These are phyloP conservation scores for Mycena metata DNA, from an alignment of 768 basidiomycete genomes.

Conservation along the genomic window DNA sequence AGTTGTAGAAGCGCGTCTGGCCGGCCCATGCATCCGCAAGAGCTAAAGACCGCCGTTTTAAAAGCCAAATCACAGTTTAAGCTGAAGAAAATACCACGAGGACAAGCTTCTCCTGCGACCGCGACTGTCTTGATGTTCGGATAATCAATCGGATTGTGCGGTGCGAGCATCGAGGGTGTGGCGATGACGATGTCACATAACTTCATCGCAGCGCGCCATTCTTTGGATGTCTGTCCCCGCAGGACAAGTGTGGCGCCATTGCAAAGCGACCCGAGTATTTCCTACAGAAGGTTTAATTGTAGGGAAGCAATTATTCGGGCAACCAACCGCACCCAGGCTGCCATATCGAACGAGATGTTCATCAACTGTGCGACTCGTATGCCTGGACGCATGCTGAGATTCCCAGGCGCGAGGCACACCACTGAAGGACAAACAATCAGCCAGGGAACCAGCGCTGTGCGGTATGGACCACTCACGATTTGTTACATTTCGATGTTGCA, in stretches of 20 bases:
- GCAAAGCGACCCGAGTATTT: slow-evolving; percentile 63
- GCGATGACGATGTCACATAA: slow-evolving; percentile 67
- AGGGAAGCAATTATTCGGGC: background rate
- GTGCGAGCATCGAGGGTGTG: slow-evolving; percentile 64
- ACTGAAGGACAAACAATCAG: slow-evolving; percentile 47
- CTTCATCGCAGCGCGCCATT: slow-evolving; percentile 65
- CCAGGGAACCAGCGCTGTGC: background rate
- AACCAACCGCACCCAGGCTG: slow-evolving; percentile 63
- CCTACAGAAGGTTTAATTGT: slow-evolving; percentile 57
- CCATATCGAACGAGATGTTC: slow-evolving; percentile 78
- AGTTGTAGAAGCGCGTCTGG: slow-evolving; percentile 61
- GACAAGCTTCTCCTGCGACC: slow-evolving; percentile 70
- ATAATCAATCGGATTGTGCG: slow-evolving; percentile 65
- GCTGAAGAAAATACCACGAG: slow-evolving; percentile 53
- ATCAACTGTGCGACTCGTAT: slow-evolving; percentile 69
- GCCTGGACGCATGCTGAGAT: slow-evolving; percentile 69
- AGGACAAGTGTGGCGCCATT: slow-evolving; percentile 68
- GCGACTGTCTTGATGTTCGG: slow-evolving; percentile 67
- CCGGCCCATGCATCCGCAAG: slow-evolving; percentile 62
- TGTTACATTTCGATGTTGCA: slow-evolving; percentile 70
- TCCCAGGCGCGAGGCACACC: slow-evolving; percentile 63
- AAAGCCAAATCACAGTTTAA: background rate
- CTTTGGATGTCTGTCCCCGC: slow-evolving; percentile 62
- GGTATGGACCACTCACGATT: slow-evolving; percentile 57
- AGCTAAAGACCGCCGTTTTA: slow-evolving; percentile 36